Base-by-base conservation (phyloP, 2,329 filamentous ascomycete species). In the Pseudophaeomoniella oleicola region DNA sequence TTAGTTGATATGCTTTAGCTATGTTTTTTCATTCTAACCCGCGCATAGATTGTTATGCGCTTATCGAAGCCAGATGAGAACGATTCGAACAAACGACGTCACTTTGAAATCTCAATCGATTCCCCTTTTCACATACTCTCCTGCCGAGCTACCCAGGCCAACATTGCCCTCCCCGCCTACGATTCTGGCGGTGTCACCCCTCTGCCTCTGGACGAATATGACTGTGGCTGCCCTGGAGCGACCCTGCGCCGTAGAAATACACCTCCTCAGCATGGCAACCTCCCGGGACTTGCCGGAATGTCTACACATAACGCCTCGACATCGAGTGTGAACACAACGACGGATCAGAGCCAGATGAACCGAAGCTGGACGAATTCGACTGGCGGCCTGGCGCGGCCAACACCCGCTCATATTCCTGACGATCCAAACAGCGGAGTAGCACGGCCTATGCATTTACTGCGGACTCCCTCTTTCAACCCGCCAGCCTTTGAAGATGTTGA, bases 71-170 rank as follows among this genome's bases (percentile, higher is more conserved):
- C 81, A 11, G 87, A 94, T 48, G 72, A 78, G 29, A 75, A 78
- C 9, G 82, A 93, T 49, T 77, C 85, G 0, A 67, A 66, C 1
- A 87, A 87, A 52, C 75, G 86, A 44, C 74, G 86, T 19, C 87
- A 94, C 53, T 94, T 93, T 47, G 87, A 94, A 57, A 94, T 94
- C 49, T 93, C 85, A 46, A 94, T 94, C 48, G 87, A 94, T 58
- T 94, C 86, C 2, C 87, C 87, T 1, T 88, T 94, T 53, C 88
- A 88, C 42, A 84, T 94, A 32, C 78, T 94, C 34, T 88, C 87
- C 43, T 94, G 87, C 62, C 82, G 82, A 43, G 86, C 87, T n/a
- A 92, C 85, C 1, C 82, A 90, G 54, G 80, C 83, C 35, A 94
- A 94, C 56, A 93, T 81, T 16, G 76, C 77, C 10, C 69, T 94